Evolutionary conservation across 305 asterid genomes (phyloP).

Genomic region (Euphrasia arctica): DNA sequence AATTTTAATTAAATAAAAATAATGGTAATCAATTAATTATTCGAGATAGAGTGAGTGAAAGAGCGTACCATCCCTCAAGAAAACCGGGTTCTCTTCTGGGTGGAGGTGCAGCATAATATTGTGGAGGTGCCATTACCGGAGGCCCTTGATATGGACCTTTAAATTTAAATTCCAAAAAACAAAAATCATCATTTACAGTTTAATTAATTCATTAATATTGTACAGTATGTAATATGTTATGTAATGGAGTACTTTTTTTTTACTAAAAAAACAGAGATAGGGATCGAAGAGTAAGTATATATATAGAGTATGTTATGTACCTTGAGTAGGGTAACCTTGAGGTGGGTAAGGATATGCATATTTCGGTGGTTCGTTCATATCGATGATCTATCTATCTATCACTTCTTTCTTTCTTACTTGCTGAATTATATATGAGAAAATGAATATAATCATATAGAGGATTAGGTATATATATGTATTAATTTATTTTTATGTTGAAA

Average conservation of each 20-base stretch:
- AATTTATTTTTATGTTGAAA: no score
- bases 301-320: conserved; percentile 7
- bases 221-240: no score
- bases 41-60: not conserved
- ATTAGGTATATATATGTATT: no score
- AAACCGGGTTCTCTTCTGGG: conserved; percentile 53
- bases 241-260: not conserved
- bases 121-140: conserved; percentile 66
- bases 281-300: not conserved
- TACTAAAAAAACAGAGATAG: not conserved
- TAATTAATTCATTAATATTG: not conserved
- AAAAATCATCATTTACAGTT: not conserved
- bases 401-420: no score
- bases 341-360: conserved; percentile 52
- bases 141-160: conserved; percentile 51
- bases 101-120: conserved; percentile 59
- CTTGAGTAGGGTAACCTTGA: conserved; percentile 31
- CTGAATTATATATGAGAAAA: no score
- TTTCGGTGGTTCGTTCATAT: conserved; percentile 51
- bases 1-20: not conserved
- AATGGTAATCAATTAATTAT: not conserved
- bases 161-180: not conserved
- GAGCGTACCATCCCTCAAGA: conserved; percentile 64
- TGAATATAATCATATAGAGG: no score
- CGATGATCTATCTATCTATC: not conserved